Conservation (phyloP, 768 basidiomycete genomes). For the Termitomyces sp. region DNA sequence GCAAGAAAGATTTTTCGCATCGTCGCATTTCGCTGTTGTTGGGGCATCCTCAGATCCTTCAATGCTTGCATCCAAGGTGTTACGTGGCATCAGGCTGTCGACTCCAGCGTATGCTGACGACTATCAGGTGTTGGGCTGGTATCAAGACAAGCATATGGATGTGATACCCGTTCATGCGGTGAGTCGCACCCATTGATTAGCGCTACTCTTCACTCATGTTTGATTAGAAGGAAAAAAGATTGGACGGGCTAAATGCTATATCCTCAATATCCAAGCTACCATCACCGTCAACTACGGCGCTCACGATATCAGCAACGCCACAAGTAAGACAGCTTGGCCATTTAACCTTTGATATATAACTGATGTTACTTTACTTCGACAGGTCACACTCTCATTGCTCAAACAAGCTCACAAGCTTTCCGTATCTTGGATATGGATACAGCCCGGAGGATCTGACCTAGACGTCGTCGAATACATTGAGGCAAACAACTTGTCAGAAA, state of each 20-base stretch:
- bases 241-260: conserved; percentile 13
- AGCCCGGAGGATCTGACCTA: conserved; percentile 15
- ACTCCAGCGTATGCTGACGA: not conserved
- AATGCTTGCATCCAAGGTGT: conserved; percentile 14
- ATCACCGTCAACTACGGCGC: conserved; percentile 15
- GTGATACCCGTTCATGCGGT: conserved; percentile 17
- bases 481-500: conserved; percentile 12
- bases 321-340: conserved; percentile 7
- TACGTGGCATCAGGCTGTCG: not conserved
- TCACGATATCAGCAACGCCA: conserved; percentile 13
- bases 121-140: conserved; percentile 16
- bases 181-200: not conserved
- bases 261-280: conserved; percentile 16
- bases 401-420: conserved; percentile 18
- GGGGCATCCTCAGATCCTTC: conserved; percentile 17
- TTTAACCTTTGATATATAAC: conserved; percentile 10
- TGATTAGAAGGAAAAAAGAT: conserved; percentile 9
- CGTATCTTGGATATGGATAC: conserved; percentile 16
- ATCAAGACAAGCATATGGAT: conserved; percentile 16
- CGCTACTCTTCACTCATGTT: not conserved
- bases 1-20: conserved; percentile 16
- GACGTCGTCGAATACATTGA: conserved; percentile 13
- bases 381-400: conserved; percentile 18
- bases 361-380: conserved; percentile 7
- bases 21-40: conserved; percentile 18